A percentile compares a stretch with the other conserved stretches of the same genome.
These are phyloP conservation scores for Cucurbita moschata DNA, from an alignment of 306 rosid species.

Conservation along the genomic window DNA sequence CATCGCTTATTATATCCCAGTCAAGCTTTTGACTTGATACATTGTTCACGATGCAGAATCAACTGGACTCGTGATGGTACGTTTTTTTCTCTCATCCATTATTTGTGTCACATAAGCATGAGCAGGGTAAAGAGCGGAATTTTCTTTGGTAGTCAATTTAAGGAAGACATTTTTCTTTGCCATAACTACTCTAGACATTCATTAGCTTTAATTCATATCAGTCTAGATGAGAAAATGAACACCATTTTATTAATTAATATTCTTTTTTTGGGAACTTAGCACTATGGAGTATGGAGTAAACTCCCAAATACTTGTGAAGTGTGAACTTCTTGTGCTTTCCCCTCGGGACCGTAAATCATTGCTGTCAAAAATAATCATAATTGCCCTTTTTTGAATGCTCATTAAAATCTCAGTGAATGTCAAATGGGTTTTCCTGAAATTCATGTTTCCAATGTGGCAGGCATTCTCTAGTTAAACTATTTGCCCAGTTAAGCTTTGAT, in stretches of 20 bases:
- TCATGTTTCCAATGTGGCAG: background rate
- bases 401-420: background rate
- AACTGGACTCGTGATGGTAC: conserved; percentile 87
- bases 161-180: background rate
- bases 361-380: background rate
- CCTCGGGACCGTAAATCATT: background rate
- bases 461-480: background rate
- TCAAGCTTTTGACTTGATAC: conserved; percentile 89
- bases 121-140: background rate
- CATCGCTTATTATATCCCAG: conserved; percentile 62
- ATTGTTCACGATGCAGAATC: conserved; percentile 77
- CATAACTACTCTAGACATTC: background rate
- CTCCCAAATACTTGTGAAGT: background rate
- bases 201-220: background rate
- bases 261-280: background rate
- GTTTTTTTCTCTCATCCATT: conserved; percentile 1
- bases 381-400: background rate
- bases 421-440: background rate
- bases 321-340: background rate
- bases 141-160: background rate
- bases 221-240: background rate
- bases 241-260: background rate
- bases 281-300: background rate
- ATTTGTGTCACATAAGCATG: background rate
- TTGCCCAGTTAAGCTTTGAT: background rate